Evolutionary conservation across 2,329 filamentous ascomycete species (phyloP).

Genomic region (Hypoxylon sp.): DNA sequence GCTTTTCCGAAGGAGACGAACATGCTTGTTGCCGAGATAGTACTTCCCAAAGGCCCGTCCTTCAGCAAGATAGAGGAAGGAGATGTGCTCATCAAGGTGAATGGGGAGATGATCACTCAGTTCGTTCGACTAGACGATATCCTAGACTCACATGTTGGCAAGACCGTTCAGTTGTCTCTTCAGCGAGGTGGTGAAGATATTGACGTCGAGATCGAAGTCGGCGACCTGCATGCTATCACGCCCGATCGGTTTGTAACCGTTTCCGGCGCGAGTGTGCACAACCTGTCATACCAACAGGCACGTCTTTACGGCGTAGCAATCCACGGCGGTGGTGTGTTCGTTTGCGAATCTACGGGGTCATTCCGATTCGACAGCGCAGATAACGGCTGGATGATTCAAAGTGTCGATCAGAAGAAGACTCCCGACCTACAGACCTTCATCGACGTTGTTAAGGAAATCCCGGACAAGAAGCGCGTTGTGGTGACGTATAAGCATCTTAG

Average conservation of each 20-base stretch:
- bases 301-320: constrained; percentile 91
- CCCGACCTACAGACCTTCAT: constrained; percentile 89
- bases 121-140: constrained; percentile 93
- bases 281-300: constrained; percentile 97
- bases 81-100: constrained; percentile 91
- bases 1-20: constrained; percentile 92
- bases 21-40: constrained; percentile 95
- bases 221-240: constrained; percentile 91
- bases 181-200: constrained; percentile 90
- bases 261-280: constrained; percentile 92
- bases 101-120: constrained; percentile 89
- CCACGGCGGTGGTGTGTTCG: constrained; percentile 78
- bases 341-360: constrained; percentile 93
- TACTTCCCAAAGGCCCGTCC: constrained; percentile 89
- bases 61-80: constrained; percentile 90
- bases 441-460: constrained; percentile 86
- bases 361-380: constrained; percentile 93
- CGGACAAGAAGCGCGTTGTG: constrained; percentile 83
- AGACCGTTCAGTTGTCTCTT: constrained; percentile 79
- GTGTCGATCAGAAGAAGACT: constrained; percentile 89
- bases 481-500: constrained; percentile 95
- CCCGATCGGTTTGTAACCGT: constrained; percentile 96
- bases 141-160: constrained; percentile 84
- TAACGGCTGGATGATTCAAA: constrained; percentile 92
- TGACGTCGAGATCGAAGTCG: constrained; percentile 83